These are phyloP conservation scores for Capronia americana DNA, from an alignment of 2,329 filamentous ascomycete genomes.

Conservation along the genomic window DNA sequence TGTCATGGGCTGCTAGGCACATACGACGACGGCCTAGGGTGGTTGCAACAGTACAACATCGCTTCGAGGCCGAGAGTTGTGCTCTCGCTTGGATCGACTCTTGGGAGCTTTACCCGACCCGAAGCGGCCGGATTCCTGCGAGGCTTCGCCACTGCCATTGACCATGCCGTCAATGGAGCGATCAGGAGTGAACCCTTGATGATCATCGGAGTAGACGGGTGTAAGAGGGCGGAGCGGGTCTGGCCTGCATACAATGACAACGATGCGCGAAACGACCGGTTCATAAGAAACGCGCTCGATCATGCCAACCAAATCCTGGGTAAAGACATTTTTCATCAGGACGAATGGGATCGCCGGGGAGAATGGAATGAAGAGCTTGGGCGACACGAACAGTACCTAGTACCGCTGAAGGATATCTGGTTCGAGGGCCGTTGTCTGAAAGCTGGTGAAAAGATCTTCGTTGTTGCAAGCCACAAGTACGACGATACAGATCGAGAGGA, in stretches of 20 bases:
- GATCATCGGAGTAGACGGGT: background rate
- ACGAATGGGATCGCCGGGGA: background rate
- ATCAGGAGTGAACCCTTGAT: background rate
- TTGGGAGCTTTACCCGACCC: background rate
- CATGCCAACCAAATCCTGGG: background rate
- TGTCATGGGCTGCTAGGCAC: background rate
- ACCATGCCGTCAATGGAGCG: background rate
- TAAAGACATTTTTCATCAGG: background rate
- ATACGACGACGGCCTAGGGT: background rate
- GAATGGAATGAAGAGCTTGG: background rate
- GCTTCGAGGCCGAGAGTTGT: background rate
- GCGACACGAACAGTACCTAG: background rate
- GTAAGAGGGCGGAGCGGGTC: background rate
- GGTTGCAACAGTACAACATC: background rate
- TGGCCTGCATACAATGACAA: background rate
- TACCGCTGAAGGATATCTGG: slow-evolving; percentile 61
- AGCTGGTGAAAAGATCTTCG: slow-evolving; percentile 76
- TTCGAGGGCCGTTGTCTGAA: slow-evolving; percentile 71
- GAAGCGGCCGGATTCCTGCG: background rate
- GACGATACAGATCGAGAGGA: slow-evolving; percentile 65
- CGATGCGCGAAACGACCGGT: background rate
- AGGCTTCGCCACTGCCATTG: background rate
- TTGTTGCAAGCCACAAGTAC: slow-evolving; percentile 93
- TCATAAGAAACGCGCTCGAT: background rate
- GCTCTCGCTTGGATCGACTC: background rate